Evolutionary conservation across 192 early-diverging fungal genomes (phyloP), one percentile per base, ranked within the genome.

Genomic region (Coemansia sp.): DNA sequence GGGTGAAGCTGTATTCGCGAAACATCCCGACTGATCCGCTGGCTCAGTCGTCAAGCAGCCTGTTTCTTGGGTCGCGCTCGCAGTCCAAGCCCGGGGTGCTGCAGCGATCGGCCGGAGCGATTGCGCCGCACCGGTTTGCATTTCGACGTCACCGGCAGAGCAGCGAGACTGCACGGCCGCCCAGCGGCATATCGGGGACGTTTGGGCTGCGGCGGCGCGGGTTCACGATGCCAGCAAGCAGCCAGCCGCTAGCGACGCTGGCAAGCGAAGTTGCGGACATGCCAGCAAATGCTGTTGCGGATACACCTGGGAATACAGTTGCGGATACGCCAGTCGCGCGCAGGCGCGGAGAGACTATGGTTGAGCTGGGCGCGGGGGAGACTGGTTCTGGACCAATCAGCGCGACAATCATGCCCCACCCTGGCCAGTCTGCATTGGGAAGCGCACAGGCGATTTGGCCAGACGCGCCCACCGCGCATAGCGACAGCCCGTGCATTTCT

Each of bases 41-140:
- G 35, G 64, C 69, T 3, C 62, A 65, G 49, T 71, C 77, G 45
- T 80, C 77, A n/a, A 75, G 69, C 69, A 75, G 77, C 62, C 41
- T 75, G 15, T 80, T 71, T 58, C 41, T 57, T 2, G 72, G 52
- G 11, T 58, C 58, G 22, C 62, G 55, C 27, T 39, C 59, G 6
- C 29, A 51, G 27, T 22, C 62, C 35, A 66, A 61, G 51, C 57
- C 57, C 1, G 63, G 72, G n/a, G 60, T 52, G 29, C 56, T 79
- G 29, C 76, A 79, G 56, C 66, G 76, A 24, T 73, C 76, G 10
- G 69, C 72, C 2, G 72, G 57, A 17, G 67, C 63, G 49, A 49
- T 69, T 27, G 50, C 75, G 49, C 75, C 69, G 38, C 70, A 72
- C 56, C 60, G 74, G 62, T 57, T 75, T 37, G 52, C 72, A 39